Conservation (phyloP, 108 stramenopile genomes). For the Cyclotella kingstonii region DNA sequence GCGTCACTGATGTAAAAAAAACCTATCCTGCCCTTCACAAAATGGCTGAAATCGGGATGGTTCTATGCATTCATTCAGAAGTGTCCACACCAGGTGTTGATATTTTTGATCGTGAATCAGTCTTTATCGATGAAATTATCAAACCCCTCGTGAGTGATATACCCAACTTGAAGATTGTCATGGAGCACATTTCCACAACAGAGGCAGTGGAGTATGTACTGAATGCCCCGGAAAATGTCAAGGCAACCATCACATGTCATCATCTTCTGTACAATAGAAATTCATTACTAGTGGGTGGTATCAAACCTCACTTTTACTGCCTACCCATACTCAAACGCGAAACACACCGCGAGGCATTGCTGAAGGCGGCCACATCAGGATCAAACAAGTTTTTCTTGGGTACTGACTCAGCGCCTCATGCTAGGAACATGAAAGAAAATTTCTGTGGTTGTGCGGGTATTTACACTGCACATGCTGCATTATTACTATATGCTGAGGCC, state of each 20-base stretch:
- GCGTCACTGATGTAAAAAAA: slow-evolving; percentile 91
- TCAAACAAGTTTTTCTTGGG: slow-evolving; percentile 94
- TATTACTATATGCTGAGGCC: slow-evolving; percentile 95
- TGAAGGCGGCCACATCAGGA: slow-evolving; percentile 90
- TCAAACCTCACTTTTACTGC: slow-evolving; percentile 98
- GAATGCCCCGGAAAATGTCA: slow-evolving; percentile 77
- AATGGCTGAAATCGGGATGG: slow-evolving; percentile 93
- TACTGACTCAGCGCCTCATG: slow-evolving; percentile 98
- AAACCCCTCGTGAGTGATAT: slow-evolving; percentile 82
- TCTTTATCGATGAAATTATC: slow-evolving; percentile 93
- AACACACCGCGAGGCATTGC: slow-evolving; percentile 87
- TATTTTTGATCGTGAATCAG: slow-evolving; percentile 96
- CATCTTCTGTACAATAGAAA: slow-evolving; percentile 99
- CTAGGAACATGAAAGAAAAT: slow-evolving; percentile 68
- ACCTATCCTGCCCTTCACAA: slow-evolving; percentile 78
- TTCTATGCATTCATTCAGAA: slow-evolving; percentile 97
- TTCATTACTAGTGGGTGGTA: slow-evolving; percentile 86
- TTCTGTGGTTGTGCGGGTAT: slow-evolving; percentile 97
- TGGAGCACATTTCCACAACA: slow-evolving; percentile 94
- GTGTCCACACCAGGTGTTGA: slow-evolving; percentile 89
- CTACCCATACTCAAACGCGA: slow-evolving; percentile 98
- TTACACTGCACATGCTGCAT: slow-evolving; percentile 92
- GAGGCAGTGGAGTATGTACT: slow-evolving; percentile 93
- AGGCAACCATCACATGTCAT: slow-evolving; percentile 96
- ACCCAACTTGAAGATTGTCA: slow-evolving; percentile 92